Evolutionary conservation across 176 grass and related monocot species (phyloP).

Genomic region (Ensete ventricosum): DNA sequence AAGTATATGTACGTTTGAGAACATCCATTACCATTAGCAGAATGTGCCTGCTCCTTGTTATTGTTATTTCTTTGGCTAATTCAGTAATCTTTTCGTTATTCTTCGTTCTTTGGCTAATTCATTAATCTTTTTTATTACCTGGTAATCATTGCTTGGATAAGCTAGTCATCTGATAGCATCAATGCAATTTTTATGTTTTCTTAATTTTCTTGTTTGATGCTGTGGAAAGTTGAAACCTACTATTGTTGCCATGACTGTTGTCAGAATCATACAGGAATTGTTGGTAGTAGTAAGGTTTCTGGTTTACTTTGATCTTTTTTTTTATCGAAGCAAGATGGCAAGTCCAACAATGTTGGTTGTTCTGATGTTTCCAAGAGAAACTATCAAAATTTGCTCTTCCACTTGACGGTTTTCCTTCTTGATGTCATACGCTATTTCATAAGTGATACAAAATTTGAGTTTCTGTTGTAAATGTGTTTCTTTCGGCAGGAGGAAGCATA

Average conservation of each 20-base stretch:
- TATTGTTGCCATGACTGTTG: no score
- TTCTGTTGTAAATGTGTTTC: not conserved
- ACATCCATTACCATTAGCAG: not conserved
- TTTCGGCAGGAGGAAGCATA: constrained; percentile 67
- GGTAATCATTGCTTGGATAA: not conserved
- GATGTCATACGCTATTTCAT: no score
- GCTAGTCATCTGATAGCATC: no score
- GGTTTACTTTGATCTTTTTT: no score
- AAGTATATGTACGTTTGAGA: not conserved
- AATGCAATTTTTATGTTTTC: not conserved
- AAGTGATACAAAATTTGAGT: no score
- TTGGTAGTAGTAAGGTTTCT: no score
- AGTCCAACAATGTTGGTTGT: no score
- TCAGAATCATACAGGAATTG: no score
- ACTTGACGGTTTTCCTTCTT: no score
- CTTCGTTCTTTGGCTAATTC: not conserved
- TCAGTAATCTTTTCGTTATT: not conserved
- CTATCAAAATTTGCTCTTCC: not conserved
- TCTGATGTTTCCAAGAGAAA: not conserved
- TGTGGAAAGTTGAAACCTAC: no score
- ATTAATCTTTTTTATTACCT: not conserved
- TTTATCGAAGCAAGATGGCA: no score
- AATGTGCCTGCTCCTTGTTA: not conserved
- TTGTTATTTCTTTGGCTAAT: not conserved
- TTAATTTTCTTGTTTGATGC: no score